A percentile compares a stretch with the other conserved stretches of the same genome.
These are phyloP conservation scores for Drechslerella dactyloides DNA, from an alignment of 2,329 filamentous ascomycete species.

Conservation along the genomic window DNA sequence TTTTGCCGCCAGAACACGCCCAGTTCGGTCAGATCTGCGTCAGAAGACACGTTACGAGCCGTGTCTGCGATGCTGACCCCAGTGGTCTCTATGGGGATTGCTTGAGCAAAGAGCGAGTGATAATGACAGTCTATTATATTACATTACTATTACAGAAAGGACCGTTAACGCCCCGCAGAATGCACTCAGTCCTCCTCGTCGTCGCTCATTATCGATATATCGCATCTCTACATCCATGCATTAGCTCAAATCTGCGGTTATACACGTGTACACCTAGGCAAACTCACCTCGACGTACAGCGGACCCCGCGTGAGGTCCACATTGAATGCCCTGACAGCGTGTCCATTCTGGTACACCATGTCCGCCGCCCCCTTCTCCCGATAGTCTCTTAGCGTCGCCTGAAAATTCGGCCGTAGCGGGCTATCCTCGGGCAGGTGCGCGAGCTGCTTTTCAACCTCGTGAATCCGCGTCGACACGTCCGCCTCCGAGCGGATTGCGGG, in stretches of 20 bases:
- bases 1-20: too few species aligned
- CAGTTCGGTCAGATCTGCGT: too few species aligned
- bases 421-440: slow-evolving; percentile 31
- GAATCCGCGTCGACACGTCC: slow-evolving; percentile 34
- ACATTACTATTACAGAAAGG: too few species aligned
- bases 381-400: slow-evolving; percentile 43
- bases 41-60: too few species aligned
- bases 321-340: slow-evolving; percentile 24
- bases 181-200: slow-evolving; percentile 19
- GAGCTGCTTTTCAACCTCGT: slow-evolving; percentile 35
- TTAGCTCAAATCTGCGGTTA: neutral
- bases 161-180: too few species aligned
- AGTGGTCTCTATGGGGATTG: too few species aligned
- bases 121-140: too few species aligned
- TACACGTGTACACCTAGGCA: neutral
- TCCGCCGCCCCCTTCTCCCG: slow-evolving; percentile 34
- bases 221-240: slow-evolving; percentile 18
- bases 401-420: slow-evolving; percentile 35
- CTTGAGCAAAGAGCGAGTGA: too few species aligned
- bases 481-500: slow-evolving; percentile 12
- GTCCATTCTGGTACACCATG: slow-evolving; percentile 47
- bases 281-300: slow-evolving; percentile 44
- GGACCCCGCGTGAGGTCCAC: slow-evolving; percentile 35
- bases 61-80: too few species aligned
- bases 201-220: slow-evolving; percentile 45